Base-by-base conservation (phyloP, 2,329 filamentous ascomycete genomes). In the Exophiala lecanii-corni region DNA sequence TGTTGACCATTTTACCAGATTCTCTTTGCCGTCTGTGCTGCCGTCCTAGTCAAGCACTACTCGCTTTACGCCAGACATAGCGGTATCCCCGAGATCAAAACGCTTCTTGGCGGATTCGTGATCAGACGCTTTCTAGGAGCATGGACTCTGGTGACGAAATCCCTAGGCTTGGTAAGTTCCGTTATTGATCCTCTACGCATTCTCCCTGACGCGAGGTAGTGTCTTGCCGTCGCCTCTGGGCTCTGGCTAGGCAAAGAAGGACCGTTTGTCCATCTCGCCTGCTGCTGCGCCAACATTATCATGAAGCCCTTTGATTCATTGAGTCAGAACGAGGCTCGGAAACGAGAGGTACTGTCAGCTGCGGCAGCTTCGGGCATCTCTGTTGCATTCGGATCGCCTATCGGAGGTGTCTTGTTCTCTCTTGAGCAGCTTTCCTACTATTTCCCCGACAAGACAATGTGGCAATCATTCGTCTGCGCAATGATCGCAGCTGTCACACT, bases 401-500 rank as follows among this genome's bases (percentile, higher is more conserved):
- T 97, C 43, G 92, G 91, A 9, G 91, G 91, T 35, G 91, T 97
- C 16, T 70, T 97, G 15, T 97, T 97, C 71, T 94, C 87, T 65
- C 77, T 97, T n/a, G 91, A 95, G 78, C 88, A 94, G 75, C 72
- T 97, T 2, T 94, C 89, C 1, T 97, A 96, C 63, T 97, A 96
- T 65, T 97, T 97, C 56, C 91, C 92, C 0, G 91, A 97, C 67
- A 97, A 97, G 66, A 97, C 92, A 7, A 97, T 98, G 92, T 98
- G 92, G 92, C 92, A 96, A 63, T 95, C 89, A 58, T 98, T 98
- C 60, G 92, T 98, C 30, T 97, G 92, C 58, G 92, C 92, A 61
- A 97, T 97, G 89, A 87, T 94, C n/a, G 92, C 89, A 12, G 91
- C 92, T 13, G 87, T 97, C 26, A 88, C 89, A 10, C 73, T 98